Evolutionary conservation across 805 yeast genomes (phyloP), one percentile per base, ranked within the genome.

Genomic region (Cyberlindnera mycetangii): DNA sequence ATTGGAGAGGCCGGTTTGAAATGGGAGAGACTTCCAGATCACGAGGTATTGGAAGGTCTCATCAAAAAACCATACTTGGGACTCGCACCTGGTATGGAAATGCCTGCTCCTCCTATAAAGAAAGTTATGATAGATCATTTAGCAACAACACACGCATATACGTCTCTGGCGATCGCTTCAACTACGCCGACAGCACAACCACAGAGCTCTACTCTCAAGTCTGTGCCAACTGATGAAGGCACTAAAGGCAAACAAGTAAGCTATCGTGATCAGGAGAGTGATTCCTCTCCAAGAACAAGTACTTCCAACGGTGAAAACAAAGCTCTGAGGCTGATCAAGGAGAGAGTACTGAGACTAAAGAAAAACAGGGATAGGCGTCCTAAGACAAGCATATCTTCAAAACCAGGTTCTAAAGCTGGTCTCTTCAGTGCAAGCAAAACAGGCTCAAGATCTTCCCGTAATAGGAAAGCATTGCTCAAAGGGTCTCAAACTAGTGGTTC

Each of bases 51-150:
- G 30, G 32, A 32, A n/a, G 18, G 27, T 16, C 35, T 32, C 8
- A 30, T 37, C 8, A 37, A 37, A n/a, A 14, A 31, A 14, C 37
- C 36, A 15, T 32, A 32, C 24, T 22, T 16, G 4, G 42, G 32
- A 7, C 35, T 44, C 21, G 39, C 37, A 9, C 37, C 18, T 28
- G 41, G 41, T 28, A 34, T 27, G 19, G 27, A 19, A 16, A 17
- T 31, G 28, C 28, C 28, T 7, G 27, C 30, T 7, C 38, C 28
- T 20, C 17, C 31, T 15, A 7, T 28, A 24, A 41, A 36, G 22
- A 44, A 39, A 38, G 28, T 48, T 32, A 32, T 16, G 32, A 31
- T 40, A 7, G 41, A 32, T 3, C 38, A 35, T 25, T 19, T 37
- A 17, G 40, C 45, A 15, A 37, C 32, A 30, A 30, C 17, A 8